phyloP scores from a whole-genome alignment of 2,329 filamentous ascomycete species.

The Chaetomiaceae sp. region DNA sequence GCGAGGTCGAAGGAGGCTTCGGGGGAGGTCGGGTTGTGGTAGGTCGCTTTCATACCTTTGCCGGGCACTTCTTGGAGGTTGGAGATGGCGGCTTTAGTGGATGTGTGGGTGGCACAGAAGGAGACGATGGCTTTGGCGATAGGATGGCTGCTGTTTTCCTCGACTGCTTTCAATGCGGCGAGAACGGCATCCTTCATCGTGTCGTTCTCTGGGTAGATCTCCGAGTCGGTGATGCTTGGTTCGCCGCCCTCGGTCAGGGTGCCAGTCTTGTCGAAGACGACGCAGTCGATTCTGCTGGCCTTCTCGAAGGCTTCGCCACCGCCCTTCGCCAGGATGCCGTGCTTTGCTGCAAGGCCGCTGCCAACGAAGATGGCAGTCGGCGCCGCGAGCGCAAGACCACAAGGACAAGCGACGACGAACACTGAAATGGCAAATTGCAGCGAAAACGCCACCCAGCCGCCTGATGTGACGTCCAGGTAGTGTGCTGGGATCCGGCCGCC shows the following conservation, averaged over 20 bases:
- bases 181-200: slow-evolving; percentile 37
- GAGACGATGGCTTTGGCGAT: slow-evolving; percentile 65
- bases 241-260: slow-evolving; percentile 72
- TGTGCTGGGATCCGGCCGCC: slow-evolving; percentile 52
- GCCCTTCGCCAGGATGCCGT: slow-evolving; percentile 78
- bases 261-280: slow-evolving; percentile 87
- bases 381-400: slow-evolving; percentile 77
- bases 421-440: slow-evolving; percentile 81
- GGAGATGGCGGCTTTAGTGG: slow-evolving; percentile 33
- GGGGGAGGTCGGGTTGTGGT: slow-evolving; percentile 32
- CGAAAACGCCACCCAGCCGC: slow-evolving; percentile 69
- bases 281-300: slow-evolving; percentile 69
- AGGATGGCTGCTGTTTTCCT: slow-evolving; percentile 70
- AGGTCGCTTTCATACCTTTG: slow-evolving; percentile 62
- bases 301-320: slow-evolving; percentile 84
- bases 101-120: slow-evolving; percentile 48
- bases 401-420: slow-evolving; percentile 83
- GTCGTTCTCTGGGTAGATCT: slow-evolving; percentile 36
- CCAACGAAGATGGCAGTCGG: slow-evolving; percentile 83
- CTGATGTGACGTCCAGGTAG: slow-evolving; percentile 51
- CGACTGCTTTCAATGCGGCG: slow-evolving; percentile 55
- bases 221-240: slow-evolving; percentile 60
- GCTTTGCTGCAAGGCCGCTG: slow-evolving; percentile 70
- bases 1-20: slow-evolving; percentile 47
- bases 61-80: slow-evolving; percentile 65